Evolutionary conservation across 176 grass and related monocot genomes (phyloP).

Genomic region (Saccharum spontaneum): DNA sequence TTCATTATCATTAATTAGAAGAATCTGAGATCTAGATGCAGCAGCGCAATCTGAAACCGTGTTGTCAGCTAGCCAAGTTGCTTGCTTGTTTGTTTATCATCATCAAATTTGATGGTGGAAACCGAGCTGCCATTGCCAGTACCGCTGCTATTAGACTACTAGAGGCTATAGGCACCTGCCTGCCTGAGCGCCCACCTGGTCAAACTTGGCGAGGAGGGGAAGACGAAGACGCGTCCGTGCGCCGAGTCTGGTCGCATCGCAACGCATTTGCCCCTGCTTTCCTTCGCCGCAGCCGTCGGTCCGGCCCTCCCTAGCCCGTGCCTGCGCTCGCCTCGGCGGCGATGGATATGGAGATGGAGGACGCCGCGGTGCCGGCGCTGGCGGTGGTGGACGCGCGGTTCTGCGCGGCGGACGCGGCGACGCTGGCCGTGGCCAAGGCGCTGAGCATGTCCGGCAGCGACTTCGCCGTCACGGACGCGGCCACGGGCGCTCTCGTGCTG

Average conservation of each 20-base stretch:
- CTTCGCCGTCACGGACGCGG: conserved; percentile 26
- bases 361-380: conserved; percentile 20
- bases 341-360: neutral
- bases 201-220: neutral
- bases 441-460: conserved; percentile 24
- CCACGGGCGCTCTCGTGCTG: conserved; percentile 23
- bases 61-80: neutral
- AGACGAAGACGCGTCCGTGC: neutral
- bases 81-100: neutral
- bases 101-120: neutral
- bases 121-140: conserved; percentile 11
- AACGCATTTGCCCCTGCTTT: neutral
- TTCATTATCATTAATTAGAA: too few species aligned
- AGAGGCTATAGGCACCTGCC: neutral
- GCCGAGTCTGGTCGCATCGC: neutral
- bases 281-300: neutral
- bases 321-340: neutral
- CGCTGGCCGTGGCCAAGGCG: conserved; percentile 35
- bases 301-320: neutral
- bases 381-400: conserved; percentile 38
- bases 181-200: neutral
- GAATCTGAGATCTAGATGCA: neutral
- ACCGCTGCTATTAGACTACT: neutral
- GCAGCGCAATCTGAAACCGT: neutral
- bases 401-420: conserved; percentile 18